These are phyloP conservation scores for Diaporthe nobilis DNA, from an alignment of 2,329 filamentous ascomycete species.

Conservation along the genomic window DNA sequence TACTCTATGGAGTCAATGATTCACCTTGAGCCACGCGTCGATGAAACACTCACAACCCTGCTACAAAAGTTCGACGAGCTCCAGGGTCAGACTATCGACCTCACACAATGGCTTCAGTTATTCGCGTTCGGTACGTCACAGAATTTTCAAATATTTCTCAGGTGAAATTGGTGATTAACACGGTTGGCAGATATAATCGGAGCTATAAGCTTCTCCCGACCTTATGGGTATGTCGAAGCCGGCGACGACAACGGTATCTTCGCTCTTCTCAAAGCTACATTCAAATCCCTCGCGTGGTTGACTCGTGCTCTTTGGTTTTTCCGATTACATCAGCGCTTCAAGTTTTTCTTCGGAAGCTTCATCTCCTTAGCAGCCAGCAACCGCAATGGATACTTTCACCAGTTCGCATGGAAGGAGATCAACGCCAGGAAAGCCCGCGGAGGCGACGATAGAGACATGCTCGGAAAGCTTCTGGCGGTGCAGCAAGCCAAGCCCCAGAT, in stretches of 20 bases:
- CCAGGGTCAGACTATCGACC: neutral
- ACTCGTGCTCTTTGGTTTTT: neutral
- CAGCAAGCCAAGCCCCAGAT: neutral
- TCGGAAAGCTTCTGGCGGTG: neutral
- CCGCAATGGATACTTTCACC: neutral
- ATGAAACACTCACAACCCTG: neutral
- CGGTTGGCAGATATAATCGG: neutral
- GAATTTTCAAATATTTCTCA: neutral
- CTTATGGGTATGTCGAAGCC: neutral
- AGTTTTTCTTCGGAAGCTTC: neutral
- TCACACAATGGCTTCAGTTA: neutral
- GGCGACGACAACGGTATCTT: neutral
- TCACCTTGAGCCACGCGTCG: neutral
- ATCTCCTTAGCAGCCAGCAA: neutral
- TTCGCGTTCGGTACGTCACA: neutral
- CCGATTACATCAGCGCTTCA: neutral
- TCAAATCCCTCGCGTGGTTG: neutral
- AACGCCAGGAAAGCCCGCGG: neutral
- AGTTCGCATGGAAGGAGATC: neutral
- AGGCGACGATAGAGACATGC: neutral
- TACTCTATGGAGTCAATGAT: slow-evolving; percentile 11
- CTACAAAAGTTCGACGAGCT: neutral
- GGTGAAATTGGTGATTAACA: neutral
- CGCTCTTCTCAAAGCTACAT: neutral
- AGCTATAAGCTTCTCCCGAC: neutral